Evolutionary conservation across 768 basidiomycete species (phyloP), one percentile per base, ranked within the genome.

Genomic region (Melanogaster broomeanus): DNA sequence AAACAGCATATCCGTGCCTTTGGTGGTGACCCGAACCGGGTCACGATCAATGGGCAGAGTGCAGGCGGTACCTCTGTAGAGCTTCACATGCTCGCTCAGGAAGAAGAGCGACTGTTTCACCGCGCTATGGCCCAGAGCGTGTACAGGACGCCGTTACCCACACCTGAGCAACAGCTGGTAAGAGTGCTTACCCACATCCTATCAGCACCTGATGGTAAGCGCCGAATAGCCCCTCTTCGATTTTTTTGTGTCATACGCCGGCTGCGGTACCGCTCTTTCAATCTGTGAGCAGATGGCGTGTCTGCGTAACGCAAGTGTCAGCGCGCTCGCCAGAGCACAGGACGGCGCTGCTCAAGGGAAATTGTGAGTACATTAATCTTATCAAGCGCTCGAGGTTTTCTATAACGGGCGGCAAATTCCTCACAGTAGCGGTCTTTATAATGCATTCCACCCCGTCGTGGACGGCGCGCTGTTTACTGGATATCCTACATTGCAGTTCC

Each of bases 41-140:
- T 79, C 33, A 78, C 74, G 2, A 78, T 83, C 61, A 82, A 82
- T 50, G 85, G 85, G 1, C 70, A 87, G 59, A 83, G 83, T 53
- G 82, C 81, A 0, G 83, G 82, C 16, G 82, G 74, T 1, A 64
- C 74, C 24, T 81, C 79, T 0, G 76, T 84, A 4, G 80, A 81
- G 59, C 68, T 87, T n/a, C 82, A 84, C 56, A 70, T 85, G 37
- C 71, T 82, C 5, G 78, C 79, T 2, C 69, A 75, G 42, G 59
- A 61, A 22, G 65, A 64, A 18, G 61, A 72, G 42, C 51, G 61
- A 16, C 60, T 83, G 9, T 87, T 86, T 63, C 67, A 70, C 11
- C 71, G 71, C 12, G 85, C 79, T 9, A 85, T 87, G 55, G 80
- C 77, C 1, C 85, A 87, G 63, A 85, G 83, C 57, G 77, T 84